phyloP scores from a whole-genome alignment of 257 asterid genomes.

The Ocimum tenuiflorum region DNA sequence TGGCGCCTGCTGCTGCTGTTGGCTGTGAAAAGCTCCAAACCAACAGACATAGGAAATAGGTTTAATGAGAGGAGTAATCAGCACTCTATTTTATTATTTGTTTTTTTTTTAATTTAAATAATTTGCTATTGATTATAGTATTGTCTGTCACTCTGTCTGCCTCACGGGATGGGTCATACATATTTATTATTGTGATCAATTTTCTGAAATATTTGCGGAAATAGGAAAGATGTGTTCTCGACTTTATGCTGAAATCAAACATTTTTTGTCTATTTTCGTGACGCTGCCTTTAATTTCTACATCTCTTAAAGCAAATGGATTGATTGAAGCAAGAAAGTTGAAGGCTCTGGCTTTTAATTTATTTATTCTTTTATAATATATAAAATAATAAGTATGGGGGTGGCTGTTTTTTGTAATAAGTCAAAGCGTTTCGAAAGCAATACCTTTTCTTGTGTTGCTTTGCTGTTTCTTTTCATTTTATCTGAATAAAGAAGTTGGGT shows the following conservation, averaged over 20 bases:
- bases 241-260: neutral
- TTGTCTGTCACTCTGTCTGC: slow-evolving; percentile 15
- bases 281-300: neutral
- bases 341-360: neutral
- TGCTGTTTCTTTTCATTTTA: neutral
- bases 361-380: no score
- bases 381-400: neutral
- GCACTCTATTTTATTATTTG: neutral
- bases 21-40: slow-evolving; percentile 11
- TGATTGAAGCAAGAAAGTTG: neutral
- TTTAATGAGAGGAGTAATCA: slow-evolving; percentile 21
- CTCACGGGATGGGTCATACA: slow-evolving; percentile 3
- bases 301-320: neutral
- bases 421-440: neutral
- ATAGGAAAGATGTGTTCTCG: neutral
- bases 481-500: neutral
- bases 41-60: slow-evolving; percentile 18
- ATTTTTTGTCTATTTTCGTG: neutral
- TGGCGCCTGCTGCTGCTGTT: slow-evolving; percentile 14
- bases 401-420: neutral
- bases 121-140: neutral
- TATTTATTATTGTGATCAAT: neutral
- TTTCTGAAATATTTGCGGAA: neutral
- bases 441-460: neutral
- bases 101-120: neutral